Conservation (phyloP, 225 moss, liverwort and hornwort genomes). For the Climacium dendroides region DNA sequence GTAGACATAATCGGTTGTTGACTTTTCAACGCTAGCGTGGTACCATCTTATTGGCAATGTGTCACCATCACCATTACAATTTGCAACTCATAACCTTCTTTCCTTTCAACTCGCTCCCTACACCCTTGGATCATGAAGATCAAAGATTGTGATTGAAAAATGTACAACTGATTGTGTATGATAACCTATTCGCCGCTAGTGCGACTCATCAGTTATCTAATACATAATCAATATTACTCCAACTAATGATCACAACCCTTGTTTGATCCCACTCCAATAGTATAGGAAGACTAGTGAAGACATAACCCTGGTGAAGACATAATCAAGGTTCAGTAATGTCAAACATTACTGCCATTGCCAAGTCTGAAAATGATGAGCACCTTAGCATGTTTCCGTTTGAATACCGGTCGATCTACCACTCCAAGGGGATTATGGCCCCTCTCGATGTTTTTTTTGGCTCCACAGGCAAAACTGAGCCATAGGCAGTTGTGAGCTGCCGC, state of each 20-base stretch:
- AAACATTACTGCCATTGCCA: background rate
- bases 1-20: background rate
- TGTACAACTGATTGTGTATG: too few relatives aligned
- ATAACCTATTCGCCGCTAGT: too few relatives aligned
- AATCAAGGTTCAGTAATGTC: background rate
- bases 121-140: too few relatives aligned
- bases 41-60: too few relatives aligned
- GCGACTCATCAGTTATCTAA: too few relatives aligned
- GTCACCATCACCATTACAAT: too few relatives aligned
- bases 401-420: conserved; percentile 23
- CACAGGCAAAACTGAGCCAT: background rate
- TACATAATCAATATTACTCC: background rate
- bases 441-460: background rate
- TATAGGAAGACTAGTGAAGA: background rate
- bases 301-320: background rate
- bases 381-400: conserved; percentile 44
- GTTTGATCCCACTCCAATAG: background rate
- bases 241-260: background rate
- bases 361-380: background rate
- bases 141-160: too few relatives aligned
- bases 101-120: too few relatives aligned
- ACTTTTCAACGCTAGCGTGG: too few relatives aligned
- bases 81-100: too few relatives aligned
- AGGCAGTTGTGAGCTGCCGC: too few relatives aligned
- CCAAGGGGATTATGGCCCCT: background rate